Percentiles rank a stretch among this genome's conserved stretches.
Evolutionary conservation across 139 green algal genomes (phyloP).

Genomic region (Micromonas commoda): DNA sequence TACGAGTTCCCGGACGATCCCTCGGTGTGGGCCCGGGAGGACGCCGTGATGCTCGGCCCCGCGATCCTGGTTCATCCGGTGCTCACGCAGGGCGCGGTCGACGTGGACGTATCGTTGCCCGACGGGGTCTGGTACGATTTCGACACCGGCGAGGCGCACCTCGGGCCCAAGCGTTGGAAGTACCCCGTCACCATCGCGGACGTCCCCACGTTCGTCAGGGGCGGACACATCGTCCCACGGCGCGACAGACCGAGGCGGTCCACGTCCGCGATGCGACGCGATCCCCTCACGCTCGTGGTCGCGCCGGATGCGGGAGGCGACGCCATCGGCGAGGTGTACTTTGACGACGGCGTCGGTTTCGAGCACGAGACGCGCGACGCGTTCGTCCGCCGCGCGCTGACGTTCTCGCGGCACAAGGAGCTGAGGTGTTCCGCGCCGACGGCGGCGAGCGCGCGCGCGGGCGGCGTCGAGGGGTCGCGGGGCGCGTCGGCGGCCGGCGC

Average conservation of each 20-base stretch:
- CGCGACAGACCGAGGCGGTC: slow-evolving; percentile 70
- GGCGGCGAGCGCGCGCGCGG: neutral
- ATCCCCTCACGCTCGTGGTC: slow-evolving; percentile 69
- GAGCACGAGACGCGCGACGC: slow-evolving; percentile 23
- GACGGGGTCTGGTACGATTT: slow-evolving; percentile 46
- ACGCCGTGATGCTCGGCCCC: slow-evolving; percentile 83
- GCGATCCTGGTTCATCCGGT: slow-evolving; percentile 64
- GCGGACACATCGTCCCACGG: slow-evolving; percentile 71
- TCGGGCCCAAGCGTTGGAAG: neutral
- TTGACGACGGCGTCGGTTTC: slow-evolving; percentile 90
- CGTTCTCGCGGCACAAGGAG: neutral
- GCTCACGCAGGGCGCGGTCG: slow-evolving; percentile 36
- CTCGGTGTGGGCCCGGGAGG: slow-evolving; percentile 46
- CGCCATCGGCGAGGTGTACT: slow-evolving; percentile 77
- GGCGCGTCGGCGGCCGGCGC: neutral
- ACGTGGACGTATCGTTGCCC: slow-evolving; percentile 40
- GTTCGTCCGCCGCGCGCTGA: neutral
- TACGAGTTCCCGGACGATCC: slow-evolving; percentile 82
- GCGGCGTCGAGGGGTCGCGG: neutral
- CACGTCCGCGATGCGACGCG: slow-evolving; percentile 55
- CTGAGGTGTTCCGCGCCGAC: neutral
- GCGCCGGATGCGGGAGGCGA: slow-evolving; percentile 58
- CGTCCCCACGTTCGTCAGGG: slow-evolving; percentile 71
- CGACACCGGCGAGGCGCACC: slow-evolving; percentile 5
- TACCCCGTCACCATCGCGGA: slow-evolving; percentile 63